These are phyloP conservation scores for Suhomyces kilbournensis DNA, from an alignment of 805 yeast genomes.

Conservation along the genomic window DNA sequence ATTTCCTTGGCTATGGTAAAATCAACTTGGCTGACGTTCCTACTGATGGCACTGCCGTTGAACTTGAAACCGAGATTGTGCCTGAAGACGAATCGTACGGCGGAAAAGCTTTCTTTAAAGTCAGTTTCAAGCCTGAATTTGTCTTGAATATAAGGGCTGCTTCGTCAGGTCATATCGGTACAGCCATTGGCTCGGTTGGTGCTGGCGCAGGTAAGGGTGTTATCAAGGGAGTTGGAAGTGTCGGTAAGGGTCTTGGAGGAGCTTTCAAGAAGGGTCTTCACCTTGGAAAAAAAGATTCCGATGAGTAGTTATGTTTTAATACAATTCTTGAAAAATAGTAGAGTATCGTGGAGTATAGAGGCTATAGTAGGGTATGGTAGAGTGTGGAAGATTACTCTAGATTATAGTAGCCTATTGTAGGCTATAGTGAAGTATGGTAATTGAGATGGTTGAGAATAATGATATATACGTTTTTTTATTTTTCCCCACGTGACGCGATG, in stretches of 20 bases:
- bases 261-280: constrained; percentile 36
- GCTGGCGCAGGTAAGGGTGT: constrained; percentile 17
- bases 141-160: constrained; percentile 45
- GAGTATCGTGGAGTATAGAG: too few species aligned
- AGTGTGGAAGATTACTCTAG: too few species aligned
- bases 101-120: constrained; percentile 61
- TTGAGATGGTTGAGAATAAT: too few species aligned
- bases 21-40: constrained; percentile 55
- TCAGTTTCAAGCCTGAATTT: constrained; percentile 70
- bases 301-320: neutral
- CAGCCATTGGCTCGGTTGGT: constrained; percentile 42
- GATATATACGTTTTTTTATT: too few species aligned
- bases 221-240: constrained; percentile 36
- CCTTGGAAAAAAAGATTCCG: constrained; percentile 18
- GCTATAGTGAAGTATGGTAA: too few species aligned
- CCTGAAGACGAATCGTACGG: constrained; percentile 51
- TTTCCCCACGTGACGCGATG: neutral
- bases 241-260: constrained; percentile 42
- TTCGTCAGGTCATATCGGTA: constrained; percentile 36
- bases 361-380: too few species aligned
- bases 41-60: constrained; percentile 44
- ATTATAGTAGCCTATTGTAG: too few species aligned
- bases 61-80: constrained; percentile 43
- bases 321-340: neutral
- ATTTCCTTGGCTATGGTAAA: constrained; percentile 64